Base-by-base conservation (phyloP, 2,329 filamentous ascomycete genomes). In the Neonectria hederae region DNA sequence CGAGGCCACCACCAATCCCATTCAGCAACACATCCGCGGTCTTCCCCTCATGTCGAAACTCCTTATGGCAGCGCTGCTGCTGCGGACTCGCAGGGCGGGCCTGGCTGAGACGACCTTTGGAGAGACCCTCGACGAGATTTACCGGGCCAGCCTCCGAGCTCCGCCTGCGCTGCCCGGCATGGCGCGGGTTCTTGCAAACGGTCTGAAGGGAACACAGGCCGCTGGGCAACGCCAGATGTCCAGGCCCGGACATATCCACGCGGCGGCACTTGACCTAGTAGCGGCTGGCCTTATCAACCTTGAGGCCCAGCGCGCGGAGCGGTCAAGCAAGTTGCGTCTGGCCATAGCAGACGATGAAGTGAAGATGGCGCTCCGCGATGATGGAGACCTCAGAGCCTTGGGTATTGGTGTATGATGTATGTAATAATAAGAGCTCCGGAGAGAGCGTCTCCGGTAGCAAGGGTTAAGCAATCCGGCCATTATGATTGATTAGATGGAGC, bases 281-380 rank as follows among this genome's bases (percentile, higher is more conserved):
- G 94, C 96, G 65, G 93, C 94, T 0, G 96, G 96, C 0, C 88
- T 99, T 56, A 85, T 99, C 63, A 92, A 93, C 6, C 79, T 99
- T 56, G 96, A 99, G 77, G 87, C 87, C 4, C 87, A 90, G 64
- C 89, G 89, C 69, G 91, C 94, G 0, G 95, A 98, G 76, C 85
- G 96, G 46, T 93, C 93, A 22, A 95, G 93, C 61, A 94, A 97
- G 78, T 87, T 99, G 43, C 86, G 95, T 61, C 83, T 99, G 61
- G 89, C 92, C 22, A 90, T 98, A 69, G 92, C 92, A 13, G 93
- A 97, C 65, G 95, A 98, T 74, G 95, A 99, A 79, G 89, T 99
- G 28, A 91, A 91, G 76, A 87, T 93, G 76, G 96, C 95, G 30
- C 89, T 98, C 71, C 89, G 91, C 64, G 94, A 97, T 69, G 96